A percentile compares a stretch with the other conserved stretches of the same genome.
Conservation (phyloP, 208 protist genomes). For the Eutreptiella sp. region DNA sequence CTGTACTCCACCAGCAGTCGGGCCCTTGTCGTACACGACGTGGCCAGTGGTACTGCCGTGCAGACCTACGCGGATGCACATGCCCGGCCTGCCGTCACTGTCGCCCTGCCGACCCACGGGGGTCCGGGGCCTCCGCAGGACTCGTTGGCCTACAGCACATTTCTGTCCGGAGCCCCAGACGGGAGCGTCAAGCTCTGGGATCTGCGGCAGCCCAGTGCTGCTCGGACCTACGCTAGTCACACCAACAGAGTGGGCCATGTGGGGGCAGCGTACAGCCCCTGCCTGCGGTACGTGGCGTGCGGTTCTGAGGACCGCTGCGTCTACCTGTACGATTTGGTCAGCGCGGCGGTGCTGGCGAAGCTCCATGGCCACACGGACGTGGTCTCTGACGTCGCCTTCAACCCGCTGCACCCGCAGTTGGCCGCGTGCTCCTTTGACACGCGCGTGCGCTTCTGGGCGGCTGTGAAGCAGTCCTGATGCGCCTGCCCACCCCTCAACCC, state of each 20-base stretch:
- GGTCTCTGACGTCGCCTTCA: constrained; percentile 25
- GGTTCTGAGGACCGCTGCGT: constrained; percentile 24
- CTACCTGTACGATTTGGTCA: constrained; percentile 27
- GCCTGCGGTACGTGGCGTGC: constrained; percentile 23
- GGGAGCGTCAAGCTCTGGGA: constrained; percentile 20
- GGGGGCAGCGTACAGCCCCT: constrained; percentile 13
- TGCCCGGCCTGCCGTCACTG: not conserved
- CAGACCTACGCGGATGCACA: not conserved
- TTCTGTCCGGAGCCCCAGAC: constrained; percentile 9
- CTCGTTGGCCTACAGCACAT: not conserved
- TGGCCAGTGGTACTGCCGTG: not conserved
- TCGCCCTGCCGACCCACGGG: not conserved
- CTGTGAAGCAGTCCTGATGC: too few relatives aligned
- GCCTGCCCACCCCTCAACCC: too few relatives aligned
- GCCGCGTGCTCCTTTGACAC: constrained; percentile 17
- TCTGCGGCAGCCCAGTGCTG: not conserved
- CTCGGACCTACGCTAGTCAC: constrained; percentile 18
- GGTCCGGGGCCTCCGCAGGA: not conserved
- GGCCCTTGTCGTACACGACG: not conserved
- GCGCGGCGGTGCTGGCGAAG: not conserved
- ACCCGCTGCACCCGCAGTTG: constrained; percentile 24
- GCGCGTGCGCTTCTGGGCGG: constrained; percentile 5
- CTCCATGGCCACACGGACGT: constrained; percentile 11
- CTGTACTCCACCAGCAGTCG: not conserved
- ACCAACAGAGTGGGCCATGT: constrained; percentile 17